Base-by-base conservation (phyloP, 257 asterid species). In the Orobanche coerulescens region DNA sequence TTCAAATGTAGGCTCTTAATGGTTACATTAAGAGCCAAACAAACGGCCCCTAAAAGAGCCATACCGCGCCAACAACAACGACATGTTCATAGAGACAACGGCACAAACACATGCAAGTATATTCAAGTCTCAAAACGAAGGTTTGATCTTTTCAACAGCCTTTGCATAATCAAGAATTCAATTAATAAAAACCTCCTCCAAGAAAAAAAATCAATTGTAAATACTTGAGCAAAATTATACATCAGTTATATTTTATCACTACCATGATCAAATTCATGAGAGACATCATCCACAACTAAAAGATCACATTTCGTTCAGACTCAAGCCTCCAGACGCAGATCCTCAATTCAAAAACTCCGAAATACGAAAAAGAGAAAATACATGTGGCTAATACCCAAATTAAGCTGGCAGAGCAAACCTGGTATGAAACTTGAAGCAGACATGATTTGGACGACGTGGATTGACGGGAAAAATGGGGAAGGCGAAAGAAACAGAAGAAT, bases 401-500 rank as follows among this genome's bases (percentile, higher is more conserved):
- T 39, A 65, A 65, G 69, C 50, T 49, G 48, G 49, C 58, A 42
- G 56, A 67, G 13, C 44, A 37, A 69, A 79, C 84, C 84, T 79
- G 76, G 63, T 58, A 7, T 40, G 75, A 56, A 75, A 66, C 14
- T 63, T 79, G 58, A 75, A 53, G 60, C 72, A 24, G 66, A 64
- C 70, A n/a, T 33, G 48, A 28, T 40, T 51, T 55, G 25, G 34
- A 48, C 51, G 68, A 55, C 76, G 56, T 12, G 75, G 66, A 42
- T 15, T 23, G 64, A 54, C 6, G 55, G 34, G 47, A 53, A 39
- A 61, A 60, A 18, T 6, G 34, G 24, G 59, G 42, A 54, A 54
- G 20, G 67, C 59, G 65, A 50, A 62, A 61, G 64, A 26, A 58
- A n/a, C 34, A 39, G 62, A 37, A 12, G 75, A 63, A 43, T 44